phyloP scores from a whole-genome alignment of 1,284 basidiomycete species.

The Vanrija sp. region DNA sequence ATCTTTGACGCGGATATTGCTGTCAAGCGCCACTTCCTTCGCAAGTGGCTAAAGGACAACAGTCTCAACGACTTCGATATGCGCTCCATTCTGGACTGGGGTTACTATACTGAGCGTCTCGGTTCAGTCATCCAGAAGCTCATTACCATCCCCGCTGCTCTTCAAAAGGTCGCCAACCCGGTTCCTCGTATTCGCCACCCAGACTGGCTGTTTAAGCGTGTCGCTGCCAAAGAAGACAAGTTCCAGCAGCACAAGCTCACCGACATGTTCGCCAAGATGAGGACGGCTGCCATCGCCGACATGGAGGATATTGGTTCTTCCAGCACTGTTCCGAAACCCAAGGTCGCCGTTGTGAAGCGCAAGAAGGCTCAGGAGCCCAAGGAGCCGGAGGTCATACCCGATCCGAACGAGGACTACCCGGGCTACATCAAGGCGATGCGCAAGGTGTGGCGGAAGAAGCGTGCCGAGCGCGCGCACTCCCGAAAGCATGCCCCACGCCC shows the following conservation, averaged over 20 bases:
- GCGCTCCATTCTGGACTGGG: constrained; percentile 94
- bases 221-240: constrained; percentile 86
- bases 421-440: constrained; percentile 78
- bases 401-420: constrained; percentile 65
- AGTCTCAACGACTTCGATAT: constrained; percentile 84
- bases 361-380: constrained; percentile 51
- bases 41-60: constrained; percentile 95
- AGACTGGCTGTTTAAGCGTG: constrained; percentile 92
- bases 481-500: constrained; percentile 51
- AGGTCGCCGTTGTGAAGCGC: constrained; percentile 58
- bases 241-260: constrained; percentile 98
- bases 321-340: constrained; percentile 21
- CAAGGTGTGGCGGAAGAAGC: constrained; percentile 69
- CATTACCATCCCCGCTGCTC: constrained; percentile 97
- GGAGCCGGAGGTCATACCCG: constrained; percentile 49
- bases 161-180: constrained; percentile 96
- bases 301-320: constrained; percentile 56
- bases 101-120: constrained; percentile 95
- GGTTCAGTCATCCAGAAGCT: constrained; percentile 98
- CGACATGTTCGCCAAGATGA: constrained; percentile 76
- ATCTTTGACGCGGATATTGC: constrained; percentile 95
- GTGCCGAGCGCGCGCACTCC: constrained; percentile 50
- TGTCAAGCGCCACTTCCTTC: constrained; percentile 84
- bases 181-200: constrained; percentile 95
- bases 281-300: constrained; percentile 25